These are phyloP conservation scores for Hanseniaspora jakobsenii DNA, from an alignment of 805 yeast species.

Conservation along the genomic window DNA sequence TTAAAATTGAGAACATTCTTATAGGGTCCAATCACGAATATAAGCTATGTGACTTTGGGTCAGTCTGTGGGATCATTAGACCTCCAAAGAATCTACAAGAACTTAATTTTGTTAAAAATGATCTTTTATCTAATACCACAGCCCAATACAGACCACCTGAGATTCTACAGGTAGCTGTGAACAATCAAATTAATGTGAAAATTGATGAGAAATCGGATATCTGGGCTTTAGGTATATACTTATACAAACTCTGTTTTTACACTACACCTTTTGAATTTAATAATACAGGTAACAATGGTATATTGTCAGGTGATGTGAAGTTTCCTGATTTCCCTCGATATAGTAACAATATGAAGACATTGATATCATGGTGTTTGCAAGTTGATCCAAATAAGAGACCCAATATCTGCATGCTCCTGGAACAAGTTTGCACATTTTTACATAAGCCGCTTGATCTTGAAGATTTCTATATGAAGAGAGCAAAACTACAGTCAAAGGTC, in stretches of 20 bases:
- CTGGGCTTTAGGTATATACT: slow-evolving; percentile 74
- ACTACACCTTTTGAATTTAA: slow-evolving; percentile 66
- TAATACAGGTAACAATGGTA: slow-evolving; percentile 48
- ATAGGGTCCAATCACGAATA: slow-evolving; percentile 45
- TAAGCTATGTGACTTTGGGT: slow-evolving; percentile 75
- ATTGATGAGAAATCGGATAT: slow-evolving; percentile 69
- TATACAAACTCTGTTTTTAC: slow-evolving; percentile 67
- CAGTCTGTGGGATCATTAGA: slow-evolving; percentile 53
- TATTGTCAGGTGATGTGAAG: slow-evolving; percentile 43
- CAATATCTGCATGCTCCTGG: slow-evolving; percentile 56
- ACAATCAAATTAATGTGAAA: slow-evolving; percentile 39
- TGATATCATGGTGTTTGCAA: slow-evolving; percentile 48
- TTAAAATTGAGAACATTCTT: slow-evolving; percentile 70
- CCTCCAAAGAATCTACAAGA: slow-evolving; percentile 56
- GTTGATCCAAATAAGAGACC: slow-evolving; percentile 65
- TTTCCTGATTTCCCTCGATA: slow-evolving; percentile 47
- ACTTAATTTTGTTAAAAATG: slow-evolving; percentile 47
- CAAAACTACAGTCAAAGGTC: slow-evolving; percentile 14
- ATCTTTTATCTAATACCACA: slow-evolving; percentile 66
- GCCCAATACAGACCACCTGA: slow-evolving; percentile 81
- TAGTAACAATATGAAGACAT: slow-evolving; percentile 49
- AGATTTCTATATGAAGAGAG: slow-evolving; percentile 29
- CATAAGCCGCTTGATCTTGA: slow-evolving; percentile 35
- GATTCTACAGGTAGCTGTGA: slow-evolving; percentile 60
- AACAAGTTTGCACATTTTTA: slow-evolving; percentile 54